Base-by-base conservation (phyloP, 78 protist genomes). In the Polysphondylium violaceum region DNA sequence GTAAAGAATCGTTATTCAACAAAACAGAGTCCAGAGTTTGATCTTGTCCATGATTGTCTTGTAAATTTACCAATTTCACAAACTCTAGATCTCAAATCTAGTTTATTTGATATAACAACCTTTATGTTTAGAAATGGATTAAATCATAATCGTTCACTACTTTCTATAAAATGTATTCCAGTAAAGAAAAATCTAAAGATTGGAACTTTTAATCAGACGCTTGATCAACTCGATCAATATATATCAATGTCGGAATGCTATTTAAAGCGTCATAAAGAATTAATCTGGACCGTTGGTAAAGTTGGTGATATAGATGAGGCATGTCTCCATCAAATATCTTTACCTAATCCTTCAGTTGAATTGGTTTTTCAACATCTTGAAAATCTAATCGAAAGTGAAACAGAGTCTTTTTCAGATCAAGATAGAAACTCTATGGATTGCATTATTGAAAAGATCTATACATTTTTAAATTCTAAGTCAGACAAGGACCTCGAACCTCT, bases 121-220 rank as follows among this genome's bases (percentile, higher is more conserved):
- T 65, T 17, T 38, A 33, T 65, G 21, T 6, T 38, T 3, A 14
- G 53, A 68, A 43, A 29, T 29, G 68, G 36, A 29, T 29, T 60
- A 3, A 60, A 16, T 29, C 3, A 29, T 5, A 3, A 3, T 5
- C 19, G 7, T 14, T 5, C 31, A 31, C n/a, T n/a, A n/a, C 11
- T 60, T 16, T 29, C 27, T 29, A 60, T 68, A 44, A 23, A 23
- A 68, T 68, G 16, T 35, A 68, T 68, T 68, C 75, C 75, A 38
- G 75, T 68, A 12, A 44, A 21, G 6, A 7, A 43, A 25, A 23
- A 56, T 4, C 63, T 56, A n/a, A 9, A 56, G 21, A 47, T 47
- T 47, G 53, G 53, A 14, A 47, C 23, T 47, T 47, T 56, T 56
- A 56, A 56, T n/a, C 21, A 14, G 6, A 56, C 12, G 6, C 5